phyloP scores from a whole-genome alignment of 148 eudicot species.

The Cornus controversa region DNA sequence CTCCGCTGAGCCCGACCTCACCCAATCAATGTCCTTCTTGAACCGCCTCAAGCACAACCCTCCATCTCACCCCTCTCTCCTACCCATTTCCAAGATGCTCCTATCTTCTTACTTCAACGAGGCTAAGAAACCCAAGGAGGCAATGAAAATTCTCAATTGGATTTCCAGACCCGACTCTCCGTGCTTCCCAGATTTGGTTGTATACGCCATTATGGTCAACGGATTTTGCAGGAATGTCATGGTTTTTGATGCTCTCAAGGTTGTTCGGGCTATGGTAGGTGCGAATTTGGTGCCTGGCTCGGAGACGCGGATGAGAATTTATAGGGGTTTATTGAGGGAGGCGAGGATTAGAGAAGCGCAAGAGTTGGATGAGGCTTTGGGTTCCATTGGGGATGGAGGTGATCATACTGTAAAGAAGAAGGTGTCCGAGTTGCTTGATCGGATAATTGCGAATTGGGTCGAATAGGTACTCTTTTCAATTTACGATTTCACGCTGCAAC shows the following conservation, averaged over 20 bases:
- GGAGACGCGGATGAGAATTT: conserved; percentile 18
- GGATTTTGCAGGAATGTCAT: conserved; percentile 23
- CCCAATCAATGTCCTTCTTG: conserved; percentile 26
- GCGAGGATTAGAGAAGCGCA: conserved; percentile 28
- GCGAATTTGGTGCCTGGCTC: conserved; percentile 9
- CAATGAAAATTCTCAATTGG: conserved; percentile 33
- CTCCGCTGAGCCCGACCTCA: conserved; percentile 26
- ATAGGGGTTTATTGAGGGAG: conserved; percentile 30
- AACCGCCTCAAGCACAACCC: conserved; percentile 25
- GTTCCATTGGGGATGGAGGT: conserved; percentile 7
- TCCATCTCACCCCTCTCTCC: conserved; percentile 1
- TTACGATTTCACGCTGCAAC: too few species aligned
- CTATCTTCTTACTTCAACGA: conserved; percentile 14
- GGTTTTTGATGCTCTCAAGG: conserved; percentile 19
- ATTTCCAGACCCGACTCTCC: conserved; percentile 27
- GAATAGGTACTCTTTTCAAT: too few species aligned
- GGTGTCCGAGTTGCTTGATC: conserved; percentile 21
- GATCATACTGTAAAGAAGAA: neutral
- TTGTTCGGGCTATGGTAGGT: conserved; percentile 25
- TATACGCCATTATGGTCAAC: conserved; percentile 23
- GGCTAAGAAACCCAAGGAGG: conserved; percentile 4
- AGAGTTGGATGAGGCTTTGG: conserved; percentile 21
- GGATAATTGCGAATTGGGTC: conserved; percentile 26
- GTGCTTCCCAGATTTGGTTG: neutral
- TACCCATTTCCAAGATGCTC: conserved; percentile 16